Base-by-base conservation (phyloP, 192 early-diverging fungal genomes). In the Backusella mclennaniae region DNA sequence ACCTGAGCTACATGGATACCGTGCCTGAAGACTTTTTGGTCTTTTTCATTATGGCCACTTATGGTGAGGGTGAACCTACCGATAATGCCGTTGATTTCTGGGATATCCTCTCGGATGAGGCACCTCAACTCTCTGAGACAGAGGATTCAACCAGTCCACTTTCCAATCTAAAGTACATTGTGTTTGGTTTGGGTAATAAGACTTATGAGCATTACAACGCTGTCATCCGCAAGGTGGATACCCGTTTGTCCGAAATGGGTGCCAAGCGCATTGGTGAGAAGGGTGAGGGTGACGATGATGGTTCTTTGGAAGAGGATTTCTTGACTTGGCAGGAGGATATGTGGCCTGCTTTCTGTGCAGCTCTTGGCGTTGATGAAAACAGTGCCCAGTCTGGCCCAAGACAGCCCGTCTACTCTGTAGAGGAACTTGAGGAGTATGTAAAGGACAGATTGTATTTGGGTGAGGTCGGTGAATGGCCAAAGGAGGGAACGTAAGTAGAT, bases 241-340 rank as follows among this genome's bases (percentile, higher is more conserved):
- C 82, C 31, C 87, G 88, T 31, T 77, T 98, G 76, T 73, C 69
- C n/a, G 80, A 84, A 31, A 82, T 96, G 66, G 97, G 97, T 17
- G 97, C 93, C 12, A 82, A 70, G 29, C 88, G 93, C 12, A 81
- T 98, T 42, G 92, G 91, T 69, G 87, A 89, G 69, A 84, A 86
- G 56, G 98, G 98, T 46, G 96, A 98, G 82, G 98, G 98, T 73
- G 98, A 99, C 86, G 98, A 99, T 82, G 96, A 99, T 83, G 89
- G 89, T 52, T 95, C 93, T 74, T 84, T 98, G 71, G 98, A 99
- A 82, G 98, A 98, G 74, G 97, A 99, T 81, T 99, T 96, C 80
- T 81, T 96, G 36, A 90, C 90, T 49, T 99, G 98, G 98, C 96
- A 97, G 87, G 93, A 95, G 8, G 87, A 89, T 41, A 90, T 94